These are phyloP conservation scores for Populus tomentosa DNA, from an alignment of 441 rosid genomes.

Conservation along the genomic window DNA sequence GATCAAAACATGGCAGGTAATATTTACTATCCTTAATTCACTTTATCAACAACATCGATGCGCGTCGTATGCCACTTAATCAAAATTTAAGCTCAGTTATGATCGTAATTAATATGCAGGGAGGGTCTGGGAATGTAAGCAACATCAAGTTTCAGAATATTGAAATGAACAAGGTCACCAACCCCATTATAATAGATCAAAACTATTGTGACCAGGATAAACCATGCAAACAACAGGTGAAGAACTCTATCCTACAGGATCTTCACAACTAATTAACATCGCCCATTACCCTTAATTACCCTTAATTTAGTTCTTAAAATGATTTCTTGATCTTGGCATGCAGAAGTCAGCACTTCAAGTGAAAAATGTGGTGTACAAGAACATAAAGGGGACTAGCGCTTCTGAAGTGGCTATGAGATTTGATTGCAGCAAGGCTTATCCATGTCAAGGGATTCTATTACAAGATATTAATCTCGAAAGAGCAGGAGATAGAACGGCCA, in stretches of 20 bases:
- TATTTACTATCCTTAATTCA: background rate
- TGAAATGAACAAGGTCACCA: slow-evolving; percentile 57
- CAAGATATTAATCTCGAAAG: slow-evolving; percentile 32
- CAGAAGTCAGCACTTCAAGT: slow-evolving; percentile 64
- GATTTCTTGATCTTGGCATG: background rate
- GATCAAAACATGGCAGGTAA: slow-evolving; percentile 86
- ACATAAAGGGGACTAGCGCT: slow-evolving; percentile 68
- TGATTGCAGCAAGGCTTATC: slow-evolving; percentile 53
- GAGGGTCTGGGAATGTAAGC: slow-evolving; percentile 80
- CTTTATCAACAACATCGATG: background rate
- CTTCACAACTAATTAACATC: background rate
- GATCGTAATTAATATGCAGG: slow-evolving; percentile 31
- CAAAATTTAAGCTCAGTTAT: too few species aligned
- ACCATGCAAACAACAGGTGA: slow-evolving; percentile 61
- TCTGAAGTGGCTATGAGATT: slow-evolving; percentile 55
- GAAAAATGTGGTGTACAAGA: slow-evolving; percentile 56
- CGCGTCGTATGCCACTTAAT: background rate
- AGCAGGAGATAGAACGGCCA: slow-evolving; percentile 23
- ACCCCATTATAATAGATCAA: slow-evolving; percentile 86
- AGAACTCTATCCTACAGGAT: background rate
- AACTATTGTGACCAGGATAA: slow-evolving; percentile 65
- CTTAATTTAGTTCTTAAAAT: background rate
- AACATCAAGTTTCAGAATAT: slow-evolving; percentile 65
- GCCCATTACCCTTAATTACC: background rate
- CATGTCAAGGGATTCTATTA: slow-evolving; percentile 55